Conservation (phyloP, 2,329 filamentous ascomycete genomes). For the Apiospora rasikravindrae region DNA sequence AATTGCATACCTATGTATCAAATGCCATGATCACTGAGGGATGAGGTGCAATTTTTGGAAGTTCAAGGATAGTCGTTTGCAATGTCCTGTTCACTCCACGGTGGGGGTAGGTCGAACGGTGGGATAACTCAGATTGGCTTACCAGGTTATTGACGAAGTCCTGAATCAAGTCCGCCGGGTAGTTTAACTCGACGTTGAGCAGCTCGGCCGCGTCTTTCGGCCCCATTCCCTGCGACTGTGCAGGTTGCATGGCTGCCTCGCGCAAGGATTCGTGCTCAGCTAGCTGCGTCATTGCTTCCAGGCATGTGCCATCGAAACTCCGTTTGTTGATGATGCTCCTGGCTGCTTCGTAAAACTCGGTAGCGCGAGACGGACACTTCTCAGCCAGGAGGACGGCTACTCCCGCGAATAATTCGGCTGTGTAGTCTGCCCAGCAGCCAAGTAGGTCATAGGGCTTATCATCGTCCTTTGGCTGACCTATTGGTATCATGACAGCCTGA, state of each 20-base stretch:
- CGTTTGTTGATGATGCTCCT: slow-evolving; percentile 21
- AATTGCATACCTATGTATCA: not conserved
- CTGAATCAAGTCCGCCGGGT: slow-evolving; percentile 34
- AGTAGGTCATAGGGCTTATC: slow-evolving; percentile 32
- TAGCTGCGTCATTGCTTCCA: slow-evolving; percentile 33
- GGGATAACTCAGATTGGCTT: slow-evolving; percentile 1
- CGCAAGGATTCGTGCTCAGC: slow-evolving; percentile 34
- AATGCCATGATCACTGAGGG: no score
- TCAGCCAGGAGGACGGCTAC: slow-evolving; percentile 34
- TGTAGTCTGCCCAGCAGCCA: slow-evolving; percentile 35
- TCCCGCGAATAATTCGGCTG: slow-evolving; percentile 34
- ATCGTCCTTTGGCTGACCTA: not conserved
- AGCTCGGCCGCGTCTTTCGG: slow-evolving; percentile 31
- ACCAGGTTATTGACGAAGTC: slow-evolving; percentile 34
- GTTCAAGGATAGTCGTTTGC: not conserved
- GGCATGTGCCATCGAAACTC: slow-evolving; percentile 31
- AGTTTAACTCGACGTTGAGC: slow-evolving; percentile 33
- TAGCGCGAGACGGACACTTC: slow-evolving; percentile 31
- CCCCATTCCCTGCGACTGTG: slow-evolving; percentile 30
- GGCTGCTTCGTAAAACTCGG: slow-evolving; percentile 34
- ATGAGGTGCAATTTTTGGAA: not conserved
- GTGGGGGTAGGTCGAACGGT: not conserved
- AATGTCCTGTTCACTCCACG: not conserved
- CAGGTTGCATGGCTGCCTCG: not conserved
- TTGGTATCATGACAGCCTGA: slow-evolving; percentile 21